phyloP scores from a whole-genome alignment of 2,329 filamentous ascomycete genomes.

The Monilinia vaccinii-corymbosi region DNA sequence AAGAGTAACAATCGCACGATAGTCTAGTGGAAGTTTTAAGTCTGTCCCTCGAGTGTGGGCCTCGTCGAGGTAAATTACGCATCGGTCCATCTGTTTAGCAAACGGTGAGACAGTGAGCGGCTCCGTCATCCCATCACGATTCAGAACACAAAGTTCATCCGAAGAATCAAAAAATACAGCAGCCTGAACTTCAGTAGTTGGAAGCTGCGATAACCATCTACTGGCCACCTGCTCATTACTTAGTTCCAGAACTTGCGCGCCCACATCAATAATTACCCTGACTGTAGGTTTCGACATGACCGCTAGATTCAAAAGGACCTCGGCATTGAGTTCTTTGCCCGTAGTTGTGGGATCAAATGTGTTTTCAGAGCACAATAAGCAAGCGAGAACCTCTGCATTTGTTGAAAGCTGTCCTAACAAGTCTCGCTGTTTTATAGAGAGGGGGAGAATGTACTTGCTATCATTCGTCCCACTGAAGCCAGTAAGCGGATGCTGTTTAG shows the following conservation, averaged over 20 bases:
- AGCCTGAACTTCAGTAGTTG: constrained; percentile 30
- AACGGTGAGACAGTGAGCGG: constrained; percentile 51
- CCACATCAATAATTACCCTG: constrained; percentile 60
- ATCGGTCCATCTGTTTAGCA: constrained; percentile 44
- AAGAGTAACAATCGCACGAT: constrained; percentile 58
- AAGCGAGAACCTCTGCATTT: constrained; percentile 54
- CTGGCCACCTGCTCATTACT: constrained; percentile 45
- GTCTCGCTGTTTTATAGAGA: constrained; percentile 47
- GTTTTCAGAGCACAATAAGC: constrained; percentile 48
- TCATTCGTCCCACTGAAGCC: constrained; percentile 68
- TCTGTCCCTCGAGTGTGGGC: constrained; percentile 63
- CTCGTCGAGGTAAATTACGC: constrained; percentile 61
- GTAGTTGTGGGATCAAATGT: constrained; percentile 25
- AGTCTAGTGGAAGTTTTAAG: constrained; percentile 47
- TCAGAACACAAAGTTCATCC: constrained; percentile 46
- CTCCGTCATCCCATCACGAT: constrained; percentile 38
- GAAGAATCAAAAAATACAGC: constrained; percentile 49
- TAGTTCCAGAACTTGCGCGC: constrained; percentile 59
- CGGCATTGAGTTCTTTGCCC: constrained; percentile 28
- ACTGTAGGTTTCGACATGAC: constrained; percentile 32
- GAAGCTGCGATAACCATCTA: constrained; percentile 40
- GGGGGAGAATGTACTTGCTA: constrained; percentile 46
- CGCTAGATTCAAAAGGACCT: constrained; percentile 39
- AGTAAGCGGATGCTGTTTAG: constrained; percentile 41
- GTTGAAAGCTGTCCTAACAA: constrained; percentile 48